phyloP scores from a whole-genome alignment of 805 yeast genomes.

The Cyberlindnera petersonii region DNA sequence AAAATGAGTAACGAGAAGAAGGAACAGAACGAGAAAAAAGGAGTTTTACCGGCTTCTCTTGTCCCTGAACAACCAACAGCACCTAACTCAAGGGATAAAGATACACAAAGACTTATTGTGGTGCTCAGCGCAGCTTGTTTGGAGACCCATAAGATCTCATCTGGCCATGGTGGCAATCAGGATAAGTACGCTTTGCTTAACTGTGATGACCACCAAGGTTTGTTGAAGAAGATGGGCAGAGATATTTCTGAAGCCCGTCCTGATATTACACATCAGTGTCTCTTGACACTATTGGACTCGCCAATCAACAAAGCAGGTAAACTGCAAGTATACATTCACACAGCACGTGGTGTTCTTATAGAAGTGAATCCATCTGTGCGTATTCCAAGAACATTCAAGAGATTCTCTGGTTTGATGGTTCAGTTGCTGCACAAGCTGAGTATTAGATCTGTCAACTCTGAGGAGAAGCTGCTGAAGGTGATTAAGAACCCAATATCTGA shows the following conservation, averaged over 20 bases:
- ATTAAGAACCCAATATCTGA: conserved; percentile 97
- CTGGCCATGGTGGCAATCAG: conserved; percentile 67
- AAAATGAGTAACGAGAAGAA: conserved; percentile 12
- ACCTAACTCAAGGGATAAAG: conserved; percentile 78
- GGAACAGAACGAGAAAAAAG: conserved; percentile 19
- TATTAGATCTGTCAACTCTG: conserved; percentile 91
- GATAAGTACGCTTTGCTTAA: conserved; percentile 91
- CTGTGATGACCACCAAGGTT: conserved; percentile 98
- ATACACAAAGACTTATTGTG: conserved; percentile 81
- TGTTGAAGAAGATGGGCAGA: conserved; percentile 91
- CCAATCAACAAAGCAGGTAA: conserved; percentile 97
- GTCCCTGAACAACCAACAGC: conserved; percentile 87
- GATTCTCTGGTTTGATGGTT: conserved; percentile 97
- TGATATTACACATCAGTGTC: conserved; percentile 98
- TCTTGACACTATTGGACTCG: conserved; percentile 89
- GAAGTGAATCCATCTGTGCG: conserved; percentile 96
- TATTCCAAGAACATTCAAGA: conserved; percentile 96
- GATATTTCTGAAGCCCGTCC: conserved; percentile 98
- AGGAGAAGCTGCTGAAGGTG: conserved; percentile 88
- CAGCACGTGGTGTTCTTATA: conserved; percentile 89
- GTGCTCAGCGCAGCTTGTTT: conserved; percentile 95
- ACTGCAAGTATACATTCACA: conserved; percentile 92
- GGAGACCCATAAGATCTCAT: conserved; percentile 87
- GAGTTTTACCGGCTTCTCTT: conserved; percentile 58
- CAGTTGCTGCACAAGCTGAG: conserved; percentile 89